Conservation (phyloP, 1,284 basidiomycete genomes). For the Cryptococcus wingfieldii region DNA sequence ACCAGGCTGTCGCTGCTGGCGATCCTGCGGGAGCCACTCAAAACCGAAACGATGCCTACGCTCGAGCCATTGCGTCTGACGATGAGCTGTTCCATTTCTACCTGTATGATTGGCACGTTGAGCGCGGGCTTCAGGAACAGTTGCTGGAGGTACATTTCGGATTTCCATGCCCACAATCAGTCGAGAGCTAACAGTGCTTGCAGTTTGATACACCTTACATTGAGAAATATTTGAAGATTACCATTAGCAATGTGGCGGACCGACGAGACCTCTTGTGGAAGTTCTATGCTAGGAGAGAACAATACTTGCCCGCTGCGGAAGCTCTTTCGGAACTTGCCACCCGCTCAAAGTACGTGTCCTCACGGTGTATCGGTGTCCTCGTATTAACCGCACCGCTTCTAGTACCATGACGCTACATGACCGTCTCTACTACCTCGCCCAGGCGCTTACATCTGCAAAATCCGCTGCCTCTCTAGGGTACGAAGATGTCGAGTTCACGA, state of each 20-base stretch:
- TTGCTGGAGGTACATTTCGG: slow-evolving; percentile 67
- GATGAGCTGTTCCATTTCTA: slow-evolving; percentile 94
- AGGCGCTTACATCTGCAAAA: slow-evolving; percentile 93
- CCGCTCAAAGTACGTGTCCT: slow-evolving; percentile 63
- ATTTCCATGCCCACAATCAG: neutral
- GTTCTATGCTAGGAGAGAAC: slow-evolving; percentile 87
- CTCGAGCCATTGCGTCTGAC: slow-evolving; percentile 70
- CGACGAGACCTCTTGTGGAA: slow-evolving; percentile 94
- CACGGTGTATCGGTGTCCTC: neutral
- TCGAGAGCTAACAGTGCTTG: neutral
- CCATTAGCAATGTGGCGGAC: slow-evolving; percentile 45
- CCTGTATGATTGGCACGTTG: slow-evolving; percentile 90
- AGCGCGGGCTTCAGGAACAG: slow-evolving; percentile 74
- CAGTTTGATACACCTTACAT: slow-evolving; percentile 52
- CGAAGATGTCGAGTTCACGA: slow-evolving; percentile 86
- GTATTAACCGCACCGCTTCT: neutral
- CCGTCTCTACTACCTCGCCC: slow-evolving; percentile 81
- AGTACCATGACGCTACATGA: slow-evolving; percentile 64
- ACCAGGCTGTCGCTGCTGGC: slow-evolving; percentile 19
- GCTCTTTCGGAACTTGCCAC: slow-evolving; percentile 82
- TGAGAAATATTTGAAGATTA: slow-evolving; percentile 69
- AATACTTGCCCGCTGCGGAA: slow-evolving; percentile 78
- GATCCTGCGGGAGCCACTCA: slow-evolving; percentile 21
- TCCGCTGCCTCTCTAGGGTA: slow-evolving; percentile 70
- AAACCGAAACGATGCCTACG: slow-evolving; percentile 47